These are phyloP conservation scores for Alliaria petiolata DNA, from an alignment of 345 rosid species.

Conservation along the genomic window DNA sequence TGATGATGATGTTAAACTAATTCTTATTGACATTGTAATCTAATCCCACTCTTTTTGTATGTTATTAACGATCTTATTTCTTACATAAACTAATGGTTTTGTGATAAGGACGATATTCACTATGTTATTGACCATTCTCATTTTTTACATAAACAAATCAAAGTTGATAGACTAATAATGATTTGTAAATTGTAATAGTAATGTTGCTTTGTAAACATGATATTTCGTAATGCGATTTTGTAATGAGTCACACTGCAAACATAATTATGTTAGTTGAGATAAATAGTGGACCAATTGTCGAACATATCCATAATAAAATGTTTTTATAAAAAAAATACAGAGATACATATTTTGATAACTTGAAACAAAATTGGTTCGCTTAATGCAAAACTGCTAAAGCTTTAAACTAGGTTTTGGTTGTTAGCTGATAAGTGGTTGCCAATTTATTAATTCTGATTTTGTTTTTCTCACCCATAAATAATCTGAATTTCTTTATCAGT, in stretches of 20 bases:
- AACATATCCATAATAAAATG: background rate
- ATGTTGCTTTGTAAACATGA: background rate
- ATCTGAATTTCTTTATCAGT: background rate
- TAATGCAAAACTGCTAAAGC: too few species aligned
- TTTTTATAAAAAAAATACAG: too few species aligned
- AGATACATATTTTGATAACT: too few species aligned
- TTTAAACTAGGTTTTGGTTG: too few species aligned
- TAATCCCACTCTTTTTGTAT: background rate
- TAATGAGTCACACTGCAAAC: background rate
- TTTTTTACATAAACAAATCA: too few species aligned
- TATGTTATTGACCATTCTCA: background rate
- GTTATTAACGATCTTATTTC: background rate
- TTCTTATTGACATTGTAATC: background rate
- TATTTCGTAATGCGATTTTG: background rate
- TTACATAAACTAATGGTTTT: background rate
- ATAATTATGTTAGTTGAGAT: background rate
- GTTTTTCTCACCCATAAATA: slow-evolving; percentile 1
- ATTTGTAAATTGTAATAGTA: background rate
- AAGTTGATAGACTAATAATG: background rate
- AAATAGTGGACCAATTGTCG: background rate
- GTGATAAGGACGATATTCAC: background rate
- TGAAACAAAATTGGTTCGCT: background rate
- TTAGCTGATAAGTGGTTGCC: too few species aligned
- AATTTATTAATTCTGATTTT: too few species aligned
- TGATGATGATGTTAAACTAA: background rate